These are phyloP conservation scores for Byssoonygena ceratinophila DNA, from an alignment of 2,329 filamentous ascomycete genomes.

Conservation along the genomic window DNA sequence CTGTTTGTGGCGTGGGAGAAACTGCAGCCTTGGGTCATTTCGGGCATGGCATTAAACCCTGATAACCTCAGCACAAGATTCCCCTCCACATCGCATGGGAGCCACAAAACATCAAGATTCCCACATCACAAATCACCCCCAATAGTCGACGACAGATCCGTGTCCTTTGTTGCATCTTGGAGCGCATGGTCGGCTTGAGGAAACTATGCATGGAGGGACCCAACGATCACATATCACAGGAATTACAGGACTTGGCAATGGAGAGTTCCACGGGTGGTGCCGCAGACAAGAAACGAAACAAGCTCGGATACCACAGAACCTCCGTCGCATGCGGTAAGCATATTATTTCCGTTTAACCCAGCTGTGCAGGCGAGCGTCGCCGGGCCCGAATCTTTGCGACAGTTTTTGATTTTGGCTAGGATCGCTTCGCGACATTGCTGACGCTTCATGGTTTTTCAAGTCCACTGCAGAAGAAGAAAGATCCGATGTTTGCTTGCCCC, in stretches of 20 bases:
- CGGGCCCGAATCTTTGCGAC: neutral
- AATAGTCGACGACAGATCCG: neutral
- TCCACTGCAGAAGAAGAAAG: constrained; percentile 83
- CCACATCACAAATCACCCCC: neutral
- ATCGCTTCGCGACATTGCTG: constrained; percentile 5
- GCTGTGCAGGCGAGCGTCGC: neutral
- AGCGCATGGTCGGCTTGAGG: constrained; percentile 16
- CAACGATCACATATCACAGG: constrained; percentile 27
- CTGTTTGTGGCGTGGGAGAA: constrained; percentile 13
- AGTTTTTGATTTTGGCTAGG: neutral
- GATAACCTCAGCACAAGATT: constrained; percentile 13
- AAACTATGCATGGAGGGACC: constrained; percentile 33
- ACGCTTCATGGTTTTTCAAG: constrained; percentile 38
- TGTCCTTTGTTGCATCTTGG: constrained; percentile 10
- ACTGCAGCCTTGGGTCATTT: constrained; percentile 12
- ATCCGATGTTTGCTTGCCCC: constrained; percentile 76
- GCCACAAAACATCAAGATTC: constrained; percentile 6
- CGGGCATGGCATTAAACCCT: constrained; percentile 17
- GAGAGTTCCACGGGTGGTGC: constrained; percentile 25
- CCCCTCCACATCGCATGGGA: constrained; percentile 13
- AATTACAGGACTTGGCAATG: constrained; percentile 28
- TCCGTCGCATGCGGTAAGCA: constrained; percentile 90
- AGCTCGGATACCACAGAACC: constrained; percentile 88
- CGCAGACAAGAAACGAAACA: constrained; percentile 68
- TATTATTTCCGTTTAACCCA: constrained; percentile 8